Conservation (phyloP, 805 yeast genomes). For the Candida dendrica region DNA sequence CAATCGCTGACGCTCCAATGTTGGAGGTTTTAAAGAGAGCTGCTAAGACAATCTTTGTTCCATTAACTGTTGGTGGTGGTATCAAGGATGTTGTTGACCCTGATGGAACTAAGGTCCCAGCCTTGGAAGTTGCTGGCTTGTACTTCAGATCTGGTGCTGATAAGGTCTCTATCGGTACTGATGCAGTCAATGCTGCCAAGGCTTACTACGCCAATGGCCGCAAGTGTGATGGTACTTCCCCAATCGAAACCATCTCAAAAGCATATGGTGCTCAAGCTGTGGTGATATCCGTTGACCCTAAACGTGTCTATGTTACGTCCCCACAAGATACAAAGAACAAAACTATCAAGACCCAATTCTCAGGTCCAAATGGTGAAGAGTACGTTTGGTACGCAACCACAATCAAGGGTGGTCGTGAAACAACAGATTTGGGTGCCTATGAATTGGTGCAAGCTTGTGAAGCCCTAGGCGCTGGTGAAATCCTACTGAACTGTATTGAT, state of each 20-base stretch:
- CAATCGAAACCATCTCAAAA: slow-evolving; percentile 87
- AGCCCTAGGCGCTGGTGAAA: slow-evolving; percentile 93
- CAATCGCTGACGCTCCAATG: slow-evolving; percentile 92
- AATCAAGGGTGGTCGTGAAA: slow-evolving; percentile 92
- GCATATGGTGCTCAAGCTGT: slow-evolving; percentile 97
- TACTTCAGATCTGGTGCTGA: slow-evolving; percentile 98
- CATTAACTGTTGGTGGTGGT: slow-evolving; percentile 98
- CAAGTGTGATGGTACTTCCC: slow-evolving; percentile 63
- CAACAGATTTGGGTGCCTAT: slow-evolving; percentile 82
- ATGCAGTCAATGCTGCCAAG: slow-evolving; percentile 91
- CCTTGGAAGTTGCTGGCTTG: slow-evolving; percentile 82
- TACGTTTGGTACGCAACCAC: slow-evolving; percentile 95
- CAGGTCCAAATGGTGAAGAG: slow-evolving; percentile 85
- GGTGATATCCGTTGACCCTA: slow-evolving; percentile 97
- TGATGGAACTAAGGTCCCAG: slow-evolving; percentile 70
- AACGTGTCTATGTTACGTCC: slow-evolving; percentile 63
- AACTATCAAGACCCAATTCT: slow-evolving; percentile 51
- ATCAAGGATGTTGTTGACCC: slow-evolving; percentile 87
- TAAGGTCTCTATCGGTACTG: slow-evolving; percentile 96
- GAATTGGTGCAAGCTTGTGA: slow-evolving; percentile 88
- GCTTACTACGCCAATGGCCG: slow-evolving; percentile 55
- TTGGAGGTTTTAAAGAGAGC: slow-evolving; percentile 76
- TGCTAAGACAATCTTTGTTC: slow-evolving; percentile 90
- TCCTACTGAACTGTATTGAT: slow-evolving; percentile 88
- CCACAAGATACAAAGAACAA: slow-evolving; percentile 58